phyloP scores from a whole-genome alignment of 129 eudicot species.

The Lactuca saligna region DNA sequence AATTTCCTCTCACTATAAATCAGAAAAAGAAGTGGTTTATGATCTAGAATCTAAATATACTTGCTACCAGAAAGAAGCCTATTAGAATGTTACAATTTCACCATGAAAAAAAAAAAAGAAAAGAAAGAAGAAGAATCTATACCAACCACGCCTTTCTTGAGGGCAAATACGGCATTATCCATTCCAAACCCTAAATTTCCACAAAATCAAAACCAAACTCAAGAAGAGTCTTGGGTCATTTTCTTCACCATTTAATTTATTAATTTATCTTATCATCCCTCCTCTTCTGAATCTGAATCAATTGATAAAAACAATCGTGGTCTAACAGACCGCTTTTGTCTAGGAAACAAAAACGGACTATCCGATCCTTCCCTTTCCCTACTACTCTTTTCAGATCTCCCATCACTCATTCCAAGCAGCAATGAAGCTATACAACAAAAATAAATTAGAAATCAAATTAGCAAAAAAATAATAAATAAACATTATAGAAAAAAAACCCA shows the following conservation, averaged over 20 bases:
- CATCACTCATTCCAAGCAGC: conserved; percentile 67
- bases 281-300: conserved; percentile 75
- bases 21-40: not conserved
- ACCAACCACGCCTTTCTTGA: conserved; percentile 24
- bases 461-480: not conserved
- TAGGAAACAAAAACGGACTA: conserved; percentile 74
- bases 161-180: conserved; percentile 6
- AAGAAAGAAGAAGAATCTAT: conserved; percentile 26
- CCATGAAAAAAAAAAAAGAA: conserved; percentile 1
- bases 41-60: conserved; percentile 16
- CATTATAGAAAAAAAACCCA: not conserved
- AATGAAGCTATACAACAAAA: conserved; percentile 65
- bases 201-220: conserved; percentile 28
- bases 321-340: conserved; percentile 71
- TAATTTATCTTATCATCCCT: conserved; percentile 2
- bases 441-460: not conserved
- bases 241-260: not conserved
- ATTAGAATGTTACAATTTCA: conserved; percentile 36
- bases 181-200: conserved; percentile 6
- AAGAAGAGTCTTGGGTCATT: not conserved
- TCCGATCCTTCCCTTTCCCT: conserved; percentile 78
- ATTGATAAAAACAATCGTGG: conserved; percentile 69
- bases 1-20: conserved; percentile 29
- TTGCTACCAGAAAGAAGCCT: conserved; percentile 21
- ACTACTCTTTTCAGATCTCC: conserved; percentile 49